Evolutionary conservation across 768 basidiomycete species (phyloP).

Genomic region (Cantharellus anzutake): DNA sequence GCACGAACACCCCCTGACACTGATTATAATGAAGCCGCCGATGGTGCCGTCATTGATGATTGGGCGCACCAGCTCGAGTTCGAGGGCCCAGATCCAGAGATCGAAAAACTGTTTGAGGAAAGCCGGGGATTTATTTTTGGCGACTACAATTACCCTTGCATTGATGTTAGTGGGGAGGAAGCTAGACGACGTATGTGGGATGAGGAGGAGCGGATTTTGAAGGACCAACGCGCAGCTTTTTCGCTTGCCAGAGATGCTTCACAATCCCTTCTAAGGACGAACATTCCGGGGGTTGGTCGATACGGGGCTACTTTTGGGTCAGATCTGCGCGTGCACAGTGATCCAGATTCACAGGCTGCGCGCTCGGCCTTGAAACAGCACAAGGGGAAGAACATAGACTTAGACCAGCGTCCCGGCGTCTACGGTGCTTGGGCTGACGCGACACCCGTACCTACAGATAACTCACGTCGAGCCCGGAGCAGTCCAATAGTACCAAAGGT

Average conservation of each 20-base stretch:
- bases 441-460: neutral
- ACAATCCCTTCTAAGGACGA: neutral
- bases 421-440: constrained; percentile 3
- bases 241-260: neutral
- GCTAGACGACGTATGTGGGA: constrained; percentile 52
- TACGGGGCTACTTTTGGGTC: neutral
- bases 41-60: constrained; percentile 12
- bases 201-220: constrained; percentile 70
- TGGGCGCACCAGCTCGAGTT: constrained; percentile 28
- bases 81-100: constrained; percentile 42
- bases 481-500: neutral
- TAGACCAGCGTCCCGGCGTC: neutral
- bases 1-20: constrained; percentile 7
- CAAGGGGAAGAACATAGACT: neutral
- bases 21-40: constrained; percentile 10
- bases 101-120: constrained; percentile 59
- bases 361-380: neutral
- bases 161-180: constrained; percentile 68
- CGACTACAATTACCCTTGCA: constrained; percentile 76
- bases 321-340: neutral
- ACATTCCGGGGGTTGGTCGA: neutral
- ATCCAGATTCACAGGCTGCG: neutral
- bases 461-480: neutral
- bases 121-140: constrained; percentile 72
- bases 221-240: constrained; percentile 53